A percentile compares a stretch with the other conserved stretches of the same genome.
Conservation (phyloP, 805 yeast species). For the Ogataea sp. region DNA sequence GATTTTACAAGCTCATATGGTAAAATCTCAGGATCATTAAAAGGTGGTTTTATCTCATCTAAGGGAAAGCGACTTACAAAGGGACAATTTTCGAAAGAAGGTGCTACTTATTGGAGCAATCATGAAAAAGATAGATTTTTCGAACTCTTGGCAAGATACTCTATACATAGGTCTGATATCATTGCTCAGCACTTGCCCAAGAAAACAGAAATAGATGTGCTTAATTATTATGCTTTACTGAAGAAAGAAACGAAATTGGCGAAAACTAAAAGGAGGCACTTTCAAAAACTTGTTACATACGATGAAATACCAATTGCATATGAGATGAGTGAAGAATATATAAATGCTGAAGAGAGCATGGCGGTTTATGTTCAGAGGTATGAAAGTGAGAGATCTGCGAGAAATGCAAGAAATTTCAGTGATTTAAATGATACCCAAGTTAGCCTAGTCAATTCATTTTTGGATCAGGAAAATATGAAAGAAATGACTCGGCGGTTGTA, state of each 20-base stretch:
- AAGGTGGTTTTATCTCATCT: background rate
- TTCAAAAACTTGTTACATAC: slow-evolving; percentile 24
- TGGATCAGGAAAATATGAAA: too few species aligned
- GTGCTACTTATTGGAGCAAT: slow-evolving; percentile 36
- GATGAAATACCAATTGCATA: slow-evolving; percentile 42
- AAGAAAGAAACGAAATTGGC: slow-evolving; percentile 17
- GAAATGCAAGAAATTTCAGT: too few species aligned
- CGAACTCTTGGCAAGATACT: slow-evolving; percentile 36
- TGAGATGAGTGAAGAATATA: slow-evolving; percentile 39
- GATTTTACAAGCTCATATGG: background rate
- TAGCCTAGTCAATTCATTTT: too few species aligned
- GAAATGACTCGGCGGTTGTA: too few species aligned
- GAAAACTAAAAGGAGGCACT: slow-evolving; percentile 15
- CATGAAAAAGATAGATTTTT: slow-evolving; percentile 47
- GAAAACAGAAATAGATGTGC: slow-evolving; percentile 37
- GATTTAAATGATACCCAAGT: too few species aligned
- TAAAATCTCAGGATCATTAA: background rate
- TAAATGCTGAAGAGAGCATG: slow-evolving; percentile 34
- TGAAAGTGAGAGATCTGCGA: too few species aligned
- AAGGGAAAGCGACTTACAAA: background rate
- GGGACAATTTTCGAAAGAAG: slow-evolving; percentile 6
- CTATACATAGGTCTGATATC: slow-evolving; percentile 37
- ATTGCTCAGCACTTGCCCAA: slow-evolving; percentile 30
- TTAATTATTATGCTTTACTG: slow-evolving; percentile 35
- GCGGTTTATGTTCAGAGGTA: slow-evolving; percentile 8